Evolutionary conservation across 2,329 filamentous ascomycete species (phyloP).

Genomic region (Xylaria sp.): DNA sequence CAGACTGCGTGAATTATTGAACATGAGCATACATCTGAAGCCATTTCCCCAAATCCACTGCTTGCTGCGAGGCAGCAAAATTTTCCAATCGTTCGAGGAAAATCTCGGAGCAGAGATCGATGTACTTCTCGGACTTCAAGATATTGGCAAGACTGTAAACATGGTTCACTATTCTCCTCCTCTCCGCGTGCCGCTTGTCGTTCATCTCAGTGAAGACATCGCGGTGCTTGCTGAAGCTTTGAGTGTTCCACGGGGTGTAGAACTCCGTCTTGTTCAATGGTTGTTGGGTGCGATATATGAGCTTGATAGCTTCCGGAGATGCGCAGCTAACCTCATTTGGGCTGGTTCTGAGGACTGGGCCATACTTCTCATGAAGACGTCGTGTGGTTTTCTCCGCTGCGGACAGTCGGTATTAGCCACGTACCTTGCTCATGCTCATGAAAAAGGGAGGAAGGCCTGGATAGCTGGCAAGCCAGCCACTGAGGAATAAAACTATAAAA

Average conservation of each 20-base stretch:
- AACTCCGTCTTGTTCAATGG: slow-evolving; percentile 35
- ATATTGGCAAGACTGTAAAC: slow-evolving; percentile 33
- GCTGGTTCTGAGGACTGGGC: slow-evolving; percentile 29
- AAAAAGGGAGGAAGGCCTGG: background rate
- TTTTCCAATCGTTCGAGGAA: slow-evolving; percentile 28
- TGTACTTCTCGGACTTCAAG: slow-evolving; percentile 33
- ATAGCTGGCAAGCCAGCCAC: background rate
- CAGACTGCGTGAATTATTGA: background rate
- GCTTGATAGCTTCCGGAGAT: slow-evolving; percentile 30
- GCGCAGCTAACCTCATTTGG: slow-evolving; percentile 35
- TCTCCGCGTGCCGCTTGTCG: slow-evolving; percentile 34
- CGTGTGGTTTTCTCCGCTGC: slow-evolving; percentile 28
- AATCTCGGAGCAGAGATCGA: slow-evolving; percentile 29
- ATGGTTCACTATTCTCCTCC: slow-evolving; percentile 33
- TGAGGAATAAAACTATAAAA: background rate
- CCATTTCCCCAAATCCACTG: slow-evolving; percentile 28
- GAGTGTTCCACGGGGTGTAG: slow-evolving; percentile 31
- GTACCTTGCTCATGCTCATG: background rate
- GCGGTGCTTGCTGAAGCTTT: slow-evolving; percentile 32
- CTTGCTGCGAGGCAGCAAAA: slow-evolving; percentile 20
- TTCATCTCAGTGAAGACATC: slow-evolving; percentile 33
- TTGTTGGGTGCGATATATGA: slow-evolving; percentile 33
- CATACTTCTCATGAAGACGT: slow-evolving; percentile 29
- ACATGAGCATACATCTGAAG: slow-evolving; percentile 28
- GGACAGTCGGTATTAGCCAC: slow-evolving; percentile 14